Base-by-base conservation (phyloP, 2,329 filamentous ascomycete species). In the Pyrenophora graminea region DNA sequence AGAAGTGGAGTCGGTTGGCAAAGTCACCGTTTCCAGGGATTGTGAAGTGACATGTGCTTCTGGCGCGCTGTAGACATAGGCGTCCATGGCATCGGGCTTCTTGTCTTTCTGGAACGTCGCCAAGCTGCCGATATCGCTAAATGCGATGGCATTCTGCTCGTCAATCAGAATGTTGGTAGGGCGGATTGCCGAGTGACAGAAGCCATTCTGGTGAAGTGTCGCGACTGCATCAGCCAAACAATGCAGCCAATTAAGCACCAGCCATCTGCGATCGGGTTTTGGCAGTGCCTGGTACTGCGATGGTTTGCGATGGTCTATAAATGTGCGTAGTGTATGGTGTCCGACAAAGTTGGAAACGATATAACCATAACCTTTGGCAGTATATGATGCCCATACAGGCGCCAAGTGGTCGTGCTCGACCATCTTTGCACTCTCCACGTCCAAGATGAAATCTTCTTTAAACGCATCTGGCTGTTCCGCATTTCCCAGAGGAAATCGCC, bases 241-340 rank as follows among this genome's bases (percentile, higher is more conserved):
- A 63, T 88, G 84, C 63, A 91, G 82, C 88, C 88, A 91, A 68
- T 89, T 86, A 66, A 90, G 77, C 4, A 90, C 69, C 13, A 87
- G 74, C 39, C 78, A 75, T 30, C 85, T 79, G 21, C 86, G 79
- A 34, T 82, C 79, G 43, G 78, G 76, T 65, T 89, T 88, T 3
- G 82, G 63, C 9, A 90, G 69, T 45, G 80, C 82, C 62, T 87
- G 86, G 68, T 87, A 80, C 18, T 82, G 80, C 18, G 80, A 75
- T 2, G 87, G 85, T 4, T 82, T 82, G 3, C 78, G 70, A 44
- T 82, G 83, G 13, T 84, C 79, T 52, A 91, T 79, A 69, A 90
- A 87, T 0, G 84, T 82, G 62, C 84, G 85, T 32, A 91, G 79
- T 13, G 78, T 88, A 59, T 82, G 84, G 56, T 90, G 87, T 51